Percentiles rank a stretch among this genome's conserved stretches.
These are phyloP conservation scores for Botryotinia globosa DNA, from an alignment of 2,329 filamentous ascomycete species.

Conservation along the genomic window DNA sequence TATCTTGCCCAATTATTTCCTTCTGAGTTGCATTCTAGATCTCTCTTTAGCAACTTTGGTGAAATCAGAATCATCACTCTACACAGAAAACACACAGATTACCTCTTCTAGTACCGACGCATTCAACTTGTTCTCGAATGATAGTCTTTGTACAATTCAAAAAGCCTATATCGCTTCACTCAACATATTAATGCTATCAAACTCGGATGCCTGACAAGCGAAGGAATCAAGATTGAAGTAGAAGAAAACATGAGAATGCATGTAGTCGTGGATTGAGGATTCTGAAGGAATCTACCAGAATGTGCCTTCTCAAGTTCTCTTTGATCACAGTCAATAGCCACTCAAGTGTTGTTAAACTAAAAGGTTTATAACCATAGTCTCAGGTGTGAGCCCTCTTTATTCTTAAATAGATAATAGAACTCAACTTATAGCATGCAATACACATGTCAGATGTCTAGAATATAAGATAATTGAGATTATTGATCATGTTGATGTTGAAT, in stretches of 20 bases:
- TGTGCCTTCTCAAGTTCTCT: no score
- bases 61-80: neutral
- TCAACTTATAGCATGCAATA: neutral
- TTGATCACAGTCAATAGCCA: neutral
- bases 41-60: neutral
- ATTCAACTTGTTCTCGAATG: no score
- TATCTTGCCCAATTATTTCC: no score
- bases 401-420: neutral
- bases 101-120: no score
- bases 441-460: neutral
- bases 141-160: no score
- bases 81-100: neutral
- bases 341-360: accelerated
- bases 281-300: no score
- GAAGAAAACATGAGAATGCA: conserved; percentile 92
- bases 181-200: conserved; percentile 46
- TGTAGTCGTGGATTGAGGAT: conserved; percentile 76
- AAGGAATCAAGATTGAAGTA: conserved; percentile 98
- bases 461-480: neutral
- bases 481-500: neutral
- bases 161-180: neutral
- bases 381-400: no score
- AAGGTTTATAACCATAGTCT: neutral
- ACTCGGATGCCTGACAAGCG: conserved; percentile 95
- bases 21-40: neutral